These are phyloP conservation scores for Fagopyrum esculentum DNA, from an alignment of 148 eudicot genomes.

Conservation along the genomic window DNA sequence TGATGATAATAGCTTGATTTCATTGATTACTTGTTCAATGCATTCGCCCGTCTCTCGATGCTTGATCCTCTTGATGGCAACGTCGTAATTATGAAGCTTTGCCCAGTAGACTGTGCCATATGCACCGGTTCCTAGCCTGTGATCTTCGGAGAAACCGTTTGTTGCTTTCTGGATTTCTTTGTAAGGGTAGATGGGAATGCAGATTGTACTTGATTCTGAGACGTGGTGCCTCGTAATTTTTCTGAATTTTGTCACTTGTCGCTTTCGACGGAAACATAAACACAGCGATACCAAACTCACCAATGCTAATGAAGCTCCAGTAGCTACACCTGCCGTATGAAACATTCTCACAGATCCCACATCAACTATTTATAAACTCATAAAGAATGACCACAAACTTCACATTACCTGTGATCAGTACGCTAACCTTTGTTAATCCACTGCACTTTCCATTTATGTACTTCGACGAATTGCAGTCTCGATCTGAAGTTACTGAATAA, in stretches of 20 bases:
- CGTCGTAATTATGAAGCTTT: conserved; percentile 31
- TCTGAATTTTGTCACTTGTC: not conserved
- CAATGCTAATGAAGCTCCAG: conserved; percentile 32
- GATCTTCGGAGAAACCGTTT: conserved; percentile 43
- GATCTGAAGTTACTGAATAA: not conserved
- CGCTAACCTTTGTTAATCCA: not conserved
- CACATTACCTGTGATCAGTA: not conserved
- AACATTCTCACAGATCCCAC: not conserved
- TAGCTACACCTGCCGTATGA: conserved; percentile 31
- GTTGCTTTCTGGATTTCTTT: conserved; percentile 59
- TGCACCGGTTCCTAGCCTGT: conserved; percentile 48
- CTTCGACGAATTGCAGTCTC: not conserved
- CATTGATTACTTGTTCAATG: conserved; percentile 49
- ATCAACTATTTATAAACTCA: too few relatives aligned
- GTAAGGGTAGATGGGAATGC: conserved; percentile 45
- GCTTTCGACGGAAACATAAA: conserved; percentile 21
- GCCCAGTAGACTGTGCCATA: conserved; percentile 61
- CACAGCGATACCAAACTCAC: conserved; percentile 27
- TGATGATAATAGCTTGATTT: conserved; percentile 53
- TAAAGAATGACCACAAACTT: not conserved
- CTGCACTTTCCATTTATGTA: conserved; percentile 9
- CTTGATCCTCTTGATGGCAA: conserved; percentile 50
- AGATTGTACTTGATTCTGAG: conserved; percentile 32
- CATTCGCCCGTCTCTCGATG: conserved; percentile 29
- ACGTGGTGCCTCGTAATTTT: not conserved